phyloP scores from a whole-genome alignment of 2,329 filamentous ascomycete species.

The Camptophora hylomeconis region DNA sequence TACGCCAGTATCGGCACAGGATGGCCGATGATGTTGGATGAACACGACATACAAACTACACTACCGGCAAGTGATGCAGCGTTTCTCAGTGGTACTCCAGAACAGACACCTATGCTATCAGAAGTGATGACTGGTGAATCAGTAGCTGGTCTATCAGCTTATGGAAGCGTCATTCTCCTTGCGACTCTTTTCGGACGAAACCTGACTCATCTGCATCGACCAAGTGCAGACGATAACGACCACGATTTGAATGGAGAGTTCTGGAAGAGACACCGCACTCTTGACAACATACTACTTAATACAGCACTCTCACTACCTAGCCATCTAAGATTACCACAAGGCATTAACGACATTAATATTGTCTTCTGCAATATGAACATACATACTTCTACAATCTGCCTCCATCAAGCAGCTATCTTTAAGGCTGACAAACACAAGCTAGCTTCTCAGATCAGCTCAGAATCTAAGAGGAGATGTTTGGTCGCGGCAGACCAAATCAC shows the following conservation, averaged over 20 bases:
- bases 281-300: slow-evolving; percentile 84
- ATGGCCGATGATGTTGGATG: slow-evolving; percentile 91
- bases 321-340: slow-evolving; percentile 64
- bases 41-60: slow-evolving; percentile 77
- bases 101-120: slow-evolving; percentile 54
- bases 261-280: slow-evolving; percentile 80
- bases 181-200: slow-evolving; percentile 87
- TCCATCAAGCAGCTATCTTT: slow-evolving; percentile 97
- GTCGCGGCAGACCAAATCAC: slow-evolving; percentile 88
- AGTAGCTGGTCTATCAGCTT: slow-evolving; percentile 60
- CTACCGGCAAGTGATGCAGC: slow-evolving; percentile 75
- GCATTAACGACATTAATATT: slow-evolving; percentile 66
- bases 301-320: slow-evolving; percentile 72
- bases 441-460: slow-evolving; percentile 61
- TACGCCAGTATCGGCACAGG: slow-evolving; percentile 94
- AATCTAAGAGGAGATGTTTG: slow-evolving; percentile 87
- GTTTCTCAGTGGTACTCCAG: slow-evolving; percentile 65
- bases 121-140: slow-evolving; percentile 52
- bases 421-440: slow-evolving; percentile 85
- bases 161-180: slow-evolving; percentile 70
- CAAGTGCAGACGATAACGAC: slow-evolving; percentile 67
- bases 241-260: slow-evolving; percentile 84
- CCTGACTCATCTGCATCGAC: slow-evolving; percentile 78
- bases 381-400: slow-evolving; percentile 86
- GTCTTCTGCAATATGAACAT: slow-evolving; percentile 96